These are phyloP conservation scores for Globisporangium solare DNA, from an alignment of 352 stramenopile genomes.

Conservation along the genomic window DNA sequence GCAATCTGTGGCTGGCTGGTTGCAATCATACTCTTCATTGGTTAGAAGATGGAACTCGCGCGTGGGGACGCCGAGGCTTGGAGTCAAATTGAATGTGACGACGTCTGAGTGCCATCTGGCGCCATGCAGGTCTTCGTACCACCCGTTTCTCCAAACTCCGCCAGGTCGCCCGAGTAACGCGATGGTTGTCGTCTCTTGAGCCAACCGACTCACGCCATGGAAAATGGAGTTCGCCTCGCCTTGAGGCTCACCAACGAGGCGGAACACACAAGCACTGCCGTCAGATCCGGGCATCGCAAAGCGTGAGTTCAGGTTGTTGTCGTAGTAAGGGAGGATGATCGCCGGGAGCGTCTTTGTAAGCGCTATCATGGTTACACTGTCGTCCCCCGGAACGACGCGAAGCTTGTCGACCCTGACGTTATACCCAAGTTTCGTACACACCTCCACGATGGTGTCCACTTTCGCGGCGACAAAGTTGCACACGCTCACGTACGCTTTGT, in stretches of 20 bases:
- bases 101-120: conserved; percentile 21
- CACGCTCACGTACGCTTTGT: neutral
- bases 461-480: conserved; percentile 19
- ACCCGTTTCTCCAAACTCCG: conserved; percentile 29
- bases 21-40: conserved; percentile 3
- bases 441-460: conserved; percentile 16
- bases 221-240: neutral
- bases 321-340: conserved; percentile 18
- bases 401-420: conserved; percentile 13
- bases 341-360: conserved; percentile 12
- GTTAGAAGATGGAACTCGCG: conserved; percentile 18
- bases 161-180: conserved; percentile 16
- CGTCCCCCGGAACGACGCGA: too few species aligned
- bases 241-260: neutral
- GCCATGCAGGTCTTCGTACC: conserved; percentile 19
- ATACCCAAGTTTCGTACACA: conserved; percentile 19
- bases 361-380: too few species aligned
- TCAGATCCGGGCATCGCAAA: conserved; percentile 9
- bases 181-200: conserved; percentile 16
- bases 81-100: conserved; percentile 10
- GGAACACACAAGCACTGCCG: conserved; percentile 17
- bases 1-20: neutral
- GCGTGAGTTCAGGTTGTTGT: conserved; percentile 7
- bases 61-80: conserved; percentile 9
- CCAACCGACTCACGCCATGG: neutral